phyloP scores from a whole-genome alignment of 2,329 filamentous ascomycete genomes.

The Westerdykella sp. region DNA sequence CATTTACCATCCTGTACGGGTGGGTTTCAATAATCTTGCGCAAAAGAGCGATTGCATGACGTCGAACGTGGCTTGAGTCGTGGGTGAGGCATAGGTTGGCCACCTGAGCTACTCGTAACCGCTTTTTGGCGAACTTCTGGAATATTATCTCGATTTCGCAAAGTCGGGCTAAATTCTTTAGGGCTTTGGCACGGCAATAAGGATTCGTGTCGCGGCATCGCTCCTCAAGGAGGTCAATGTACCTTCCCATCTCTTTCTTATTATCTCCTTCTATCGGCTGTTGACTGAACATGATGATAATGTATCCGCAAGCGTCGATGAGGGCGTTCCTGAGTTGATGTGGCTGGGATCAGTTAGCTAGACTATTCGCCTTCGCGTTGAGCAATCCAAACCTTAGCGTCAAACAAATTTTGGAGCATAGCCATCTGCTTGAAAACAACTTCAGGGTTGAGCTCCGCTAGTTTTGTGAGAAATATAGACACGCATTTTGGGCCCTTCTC shows the following conservation, averaged over 20 bases:
- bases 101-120: slow-evolving; percentile 80
- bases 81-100: slow-evolving; percentile 88
- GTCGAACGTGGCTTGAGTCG: slow-evolving; percentile 94
- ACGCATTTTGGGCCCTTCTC: slow-evolving; percentile 97
- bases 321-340: slow-evolving; percentile 90
- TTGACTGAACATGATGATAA: slow-evolving; percentile 83
- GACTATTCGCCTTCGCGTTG: not conserved
- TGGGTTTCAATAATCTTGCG: slow-evolving; percentile 86
- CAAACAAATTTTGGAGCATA: slow-evolving; percentile 84
- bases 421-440: slow-evolving; percentile 98
- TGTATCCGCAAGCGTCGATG: slow-evolving; percentile 94
- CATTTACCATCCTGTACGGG: slow-evolving; percentile 66
- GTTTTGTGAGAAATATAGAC: slow-evolving; percentile 83
- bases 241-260: slow-evolving; percentile 90
- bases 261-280: slow-evolving; percentile 71
- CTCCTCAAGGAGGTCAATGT: slow-evolving; percentile 94
- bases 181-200: slow-evolving; percentile 83
- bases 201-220: slow-evolving; percentile 95
- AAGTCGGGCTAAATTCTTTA: slow-evolving; percentile 88
- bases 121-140: slow-evolving; percentile 79
- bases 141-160: slow-evolving; percentile 67
- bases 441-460: slow-evolving; percentile 86
- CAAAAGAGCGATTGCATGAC: slow-evolving; percentile 90
- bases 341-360: slow-evolving; percentile 48
- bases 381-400: slow-evolving; percentile 65